Evolutionary conservation across 768 basidiomycete species (phyloP).

Genomic region (Cystobasidium ongulense): DNA sequence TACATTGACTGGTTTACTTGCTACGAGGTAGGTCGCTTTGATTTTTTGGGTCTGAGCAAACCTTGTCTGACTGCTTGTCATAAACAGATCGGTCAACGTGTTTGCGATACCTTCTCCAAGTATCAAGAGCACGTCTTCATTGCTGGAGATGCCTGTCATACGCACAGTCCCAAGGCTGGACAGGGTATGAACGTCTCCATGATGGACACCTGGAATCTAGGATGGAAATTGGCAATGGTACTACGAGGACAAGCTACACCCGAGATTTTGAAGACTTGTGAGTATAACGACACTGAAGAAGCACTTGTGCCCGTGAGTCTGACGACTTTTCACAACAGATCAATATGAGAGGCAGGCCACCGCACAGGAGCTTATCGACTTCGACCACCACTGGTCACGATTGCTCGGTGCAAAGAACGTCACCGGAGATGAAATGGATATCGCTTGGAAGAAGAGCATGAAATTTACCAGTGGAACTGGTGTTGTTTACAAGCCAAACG

Average conservation of each 20-base stretch:
- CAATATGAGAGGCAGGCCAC: slow-evolving; percentile 53
- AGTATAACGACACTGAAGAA: background rate
- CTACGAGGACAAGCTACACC: slow-evolving; percentile 54
- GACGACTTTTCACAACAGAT: background rate
- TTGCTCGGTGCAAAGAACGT: slow-evolving; percentile 55
- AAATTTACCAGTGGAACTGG: slow-evolving; percentile 25
- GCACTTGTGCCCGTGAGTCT: too few relatives aligned
- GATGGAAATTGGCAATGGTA: slow-evolving; percentile 59
- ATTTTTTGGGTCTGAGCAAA: background rate
- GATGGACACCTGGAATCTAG: slow-evolving; percentile 67
- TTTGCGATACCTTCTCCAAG: slow-evolving; percentile 29
- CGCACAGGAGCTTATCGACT: slow-evolving; percentile 63
- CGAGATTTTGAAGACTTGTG: slow-evolving; percentile 53
- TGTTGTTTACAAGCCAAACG: slow-evolving; percentile 51
- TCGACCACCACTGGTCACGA: slow-evolving; percentile 58
- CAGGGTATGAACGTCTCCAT: slow-evolving; percentile 50
- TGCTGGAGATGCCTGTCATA: slow-evolving; percentile 39
- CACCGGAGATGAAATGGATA: slow-evolving; percentile 43
- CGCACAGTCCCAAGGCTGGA: slow-evolving; percentile 38
- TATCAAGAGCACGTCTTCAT: slow-evolving; percentile 37
- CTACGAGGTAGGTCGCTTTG: slow-evolving; percentile 29
- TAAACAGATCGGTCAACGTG: slow-evolving; percentile 38
- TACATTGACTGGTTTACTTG: slow-evolving; percentile 40
- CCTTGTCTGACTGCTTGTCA: background rate
- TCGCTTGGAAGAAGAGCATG: background rate